Evolutionary conservation across 768 basidiomycete genomes (phyloP), one percentile per base, ranked within the genome.

Genomic region (Amanita muscaria): DNA sequence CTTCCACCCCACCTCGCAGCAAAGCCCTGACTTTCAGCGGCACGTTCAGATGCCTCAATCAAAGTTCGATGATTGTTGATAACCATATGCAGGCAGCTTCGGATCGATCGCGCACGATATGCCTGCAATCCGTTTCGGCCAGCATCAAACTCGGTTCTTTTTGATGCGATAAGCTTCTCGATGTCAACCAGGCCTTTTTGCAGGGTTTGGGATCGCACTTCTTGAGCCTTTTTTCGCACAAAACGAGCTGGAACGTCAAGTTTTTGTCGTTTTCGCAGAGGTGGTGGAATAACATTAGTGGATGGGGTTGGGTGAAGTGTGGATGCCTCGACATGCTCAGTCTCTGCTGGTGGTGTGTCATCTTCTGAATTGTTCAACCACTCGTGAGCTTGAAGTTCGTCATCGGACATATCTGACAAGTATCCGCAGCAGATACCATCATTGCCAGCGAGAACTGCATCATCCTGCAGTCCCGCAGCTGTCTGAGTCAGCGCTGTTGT

Each of bases 1-100:
- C 51, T 32, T 1, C 58, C 54, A 22, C 61, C 63, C 60, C 61
- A 64, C 18, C 52, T 52, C n/a, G 22, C 46, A 5, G 60, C 40
- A 56, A 65, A 65, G 1, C 63, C 61, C 14, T 62, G 53, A 22
- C 43, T 52, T 44, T 65, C 58, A 14, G 63, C 61, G 9, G 60
- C 60, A 11, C 29, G 19, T 40, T 56, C 46, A 7, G 62, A 62
- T 24, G 62, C 59, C 30, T 50, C 44, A 14, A 54, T 29, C 27
- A 6, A 6, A 29, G 57, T n/a, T 6, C 15, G 33, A n/a, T 45
- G 24, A 40, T 62, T 62, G 6, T 60, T 52, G 6, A 65, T 48
- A 4, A 65, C 53, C 55, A 66, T 54, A n/a, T 48, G 45, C 19
- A 66, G 38, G 41, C 52, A 53, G 25, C 47, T 56, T 42, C 60